phyloP scores from a whole-genome alignment of 108 stramenopile species.

The Cyclotella choctawhatcheeana region DNA sequence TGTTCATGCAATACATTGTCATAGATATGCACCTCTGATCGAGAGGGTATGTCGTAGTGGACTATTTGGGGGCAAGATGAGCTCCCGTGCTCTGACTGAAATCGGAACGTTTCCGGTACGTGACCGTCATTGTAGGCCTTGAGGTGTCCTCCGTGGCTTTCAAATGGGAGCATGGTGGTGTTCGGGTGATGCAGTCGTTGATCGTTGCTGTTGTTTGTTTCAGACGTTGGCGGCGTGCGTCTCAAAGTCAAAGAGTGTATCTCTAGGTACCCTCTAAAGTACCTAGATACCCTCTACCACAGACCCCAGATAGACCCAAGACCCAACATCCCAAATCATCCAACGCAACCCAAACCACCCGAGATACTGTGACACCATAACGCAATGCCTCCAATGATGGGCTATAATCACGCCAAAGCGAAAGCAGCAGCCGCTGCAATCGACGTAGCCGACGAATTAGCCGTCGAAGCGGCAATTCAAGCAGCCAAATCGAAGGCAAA shows the following conservation, averaged over 20 bases:
- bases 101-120: constrained; percentile 60
- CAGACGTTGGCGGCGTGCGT: too few relatives aligned
- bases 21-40: constrained; percentile 41
- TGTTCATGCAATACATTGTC: constrained; percentile 30
- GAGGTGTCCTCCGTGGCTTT: constrained; percentile 43
- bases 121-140: constrained; percentile 72
- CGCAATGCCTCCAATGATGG: too few relatives aligned
- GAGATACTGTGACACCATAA: too few relatives aligned
- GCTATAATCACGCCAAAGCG: background rate
- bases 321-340: too few relatives aligned
- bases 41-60: constrained; percentile 11
- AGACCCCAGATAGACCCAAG: too few relatives aligned
- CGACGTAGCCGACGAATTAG: background rate
- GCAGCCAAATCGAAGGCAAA: background rate
- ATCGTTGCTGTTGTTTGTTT: too few relatives aligned
- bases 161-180: constrained; percentile 22
- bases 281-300: too few relatives aligned
- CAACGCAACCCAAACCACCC: too few relatives aligned
- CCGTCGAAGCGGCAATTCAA: constrained; percentile 1
- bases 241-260: too few relatives aligned
- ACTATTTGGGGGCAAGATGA: constrained; percentile 26
- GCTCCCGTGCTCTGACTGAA: background rate
- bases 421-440: constrained; percentile 5
- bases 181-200: background rate
- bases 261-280: too few relatives aligned